Evolutionary conservation across 106 monocot genomes (phyloP), one percentile per base, ranked within the genome.

Genomic region (Allium cepa): DNA sequence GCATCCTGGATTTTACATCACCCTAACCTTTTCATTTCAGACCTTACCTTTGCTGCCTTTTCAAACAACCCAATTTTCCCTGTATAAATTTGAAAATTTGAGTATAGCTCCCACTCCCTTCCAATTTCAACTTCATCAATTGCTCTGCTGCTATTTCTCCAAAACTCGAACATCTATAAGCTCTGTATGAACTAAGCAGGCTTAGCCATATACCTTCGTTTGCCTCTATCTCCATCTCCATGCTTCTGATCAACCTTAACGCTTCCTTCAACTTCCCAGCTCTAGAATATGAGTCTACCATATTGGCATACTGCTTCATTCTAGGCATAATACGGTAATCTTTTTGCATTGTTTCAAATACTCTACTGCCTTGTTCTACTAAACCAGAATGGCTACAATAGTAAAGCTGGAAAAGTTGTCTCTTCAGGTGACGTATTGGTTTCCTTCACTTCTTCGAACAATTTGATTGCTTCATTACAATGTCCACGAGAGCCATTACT

Each of bases 321-420:
- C 47, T 56, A 46, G 87, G 83, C 10, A 49, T 17, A 45, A 87
- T 78, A 0, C 53, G 36, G 13, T 74, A 77, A 49, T 57, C 45
- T 1, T 11, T 69, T 11, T 9, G 77, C 87, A 83, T 83, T 5
- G 69, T 62, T 9, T 68, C 27, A 46, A 75, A 83, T 60, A 80
- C 10, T 53, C 17, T 22, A 3, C 58, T 16, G 16, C 80, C 78
- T 77, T 80, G 63, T 57, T 80, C 77, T 10, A 83, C 69, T 14
- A 58, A 78, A 1, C 82, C 77, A 9, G 76, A 73, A 69, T 87
- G 87, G 63, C 72, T 80, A 61, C 87, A 83, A 87, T 49, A 77
- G 72, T 15, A 87, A 46, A 8, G 79, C 64, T 47, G 82, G 87
- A 60, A 87, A 83, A 46, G 87, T 77, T 26, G 75, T 69, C 3